A percentile compares a stretch with the other conserved stretches of the same genome.
Evolutionary conservation across 1,284 basidiomycete species (phyloP).

Genomic region (Boletus semigastroideus): DNA sequence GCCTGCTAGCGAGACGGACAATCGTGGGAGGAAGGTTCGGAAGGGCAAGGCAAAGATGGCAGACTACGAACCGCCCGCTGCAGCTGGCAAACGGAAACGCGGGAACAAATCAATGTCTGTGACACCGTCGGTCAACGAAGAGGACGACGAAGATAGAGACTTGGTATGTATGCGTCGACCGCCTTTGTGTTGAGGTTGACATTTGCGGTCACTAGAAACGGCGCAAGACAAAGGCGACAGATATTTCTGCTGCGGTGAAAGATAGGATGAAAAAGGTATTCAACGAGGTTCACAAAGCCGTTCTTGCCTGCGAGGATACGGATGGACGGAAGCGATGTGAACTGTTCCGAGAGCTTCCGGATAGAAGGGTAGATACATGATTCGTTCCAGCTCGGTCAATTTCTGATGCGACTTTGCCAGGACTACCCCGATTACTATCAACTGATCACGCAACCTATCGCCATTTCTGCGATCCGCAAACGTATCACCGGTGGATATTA

Average conservation of each 20-base stretch:
- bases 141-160: conserved; percentile 69
- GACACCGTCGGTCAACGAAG: conserved; percentile 71
- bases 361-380: conserved; percentile 51
- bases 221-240: conserved; percentile 62
- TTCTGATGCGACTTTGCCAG: conserved; percentile 34
- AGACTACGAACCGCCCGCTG: conserved; percentile 50
- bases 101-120: conserved; percentile 71
- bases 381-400: neutral
- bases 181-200: neutral
- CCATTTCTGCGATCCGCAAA: conserved; percentile 85
- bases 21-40: conserved; percentile 58
- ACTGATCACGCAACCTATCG: conserved; percentile 67
- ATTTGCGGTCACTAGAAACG: conserved; percentile 61
- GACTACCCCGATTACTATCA: conserved; percentile 84
- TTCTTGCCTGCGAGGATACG: conserved; percentile 71
- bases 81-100: conserved; percentile 68
- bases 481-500: conserved; percentile 73
- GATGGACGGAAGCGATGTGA: conserved; percentile 79
- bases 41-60: conserved; percentile 63
- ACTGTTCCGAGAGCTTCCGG: conserved; percentile 80
- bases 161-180: conserved; percentile 43
- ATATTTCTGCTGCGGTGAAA: conserved; percentile 54
- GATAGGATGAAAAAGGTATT: conserved; percentile 87
- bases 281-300: conserved; percentile 78
- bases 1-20: conserved; percentile 61